Evolutionary conservation across 805 yeast species (phyloP).

Genomic region (Nakazawaea molendinolei): DNA sequence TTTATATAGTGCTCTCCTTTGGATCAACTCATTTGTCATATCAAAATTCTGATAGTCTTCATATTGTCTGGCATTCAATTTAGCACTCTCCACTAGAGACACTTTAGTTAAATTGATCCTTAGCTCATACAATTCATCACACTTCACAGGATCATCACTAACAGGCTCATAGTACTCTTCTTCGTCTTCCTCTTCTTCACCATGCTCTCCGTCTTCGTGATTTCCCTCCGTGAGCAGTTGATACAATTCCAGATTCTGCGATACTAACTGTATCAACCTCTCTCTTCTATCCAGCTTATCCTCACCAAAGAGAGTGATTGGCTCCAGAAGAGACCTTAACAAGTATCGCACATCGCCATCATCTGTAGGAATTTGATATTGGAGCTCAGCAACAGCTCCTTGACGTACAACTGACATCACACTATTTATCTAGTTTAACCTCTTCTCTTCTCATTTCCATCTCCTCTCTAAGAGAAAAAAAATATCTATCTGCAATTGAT

Average conservation of each 20-base stretch:
- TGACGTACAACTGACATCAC: neutral
- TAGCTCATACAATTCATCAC: slow-evolving; percentile 40
- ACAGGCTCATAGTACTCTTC: slow-evolving; percentile 26
- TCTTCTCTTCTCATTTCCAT: neutral
- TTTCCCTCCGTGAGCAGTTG: slow-evolving; percentile 1
- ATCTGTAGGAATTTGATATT: slow-evolving; percentile 45
- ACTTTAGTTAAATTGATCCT: slow-evolving; percentile 44
- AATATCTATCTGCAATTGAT: too few relatives aligned
- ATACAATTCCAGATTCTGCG: slow-evolving; percentile 24
- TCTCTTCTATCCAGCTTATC: slow-evolving; percentile 53
- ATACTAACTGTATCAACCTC: slow-evolving; percentile 43
- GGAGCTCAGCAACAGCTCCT: too few relatives aligned
- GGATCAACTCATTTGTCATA: slow-evolving; percentile 34
- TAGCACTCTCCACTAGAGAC: slow-evolving; percentile 41
- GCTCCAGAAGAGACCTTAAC: slow-evolving; percentile 47
- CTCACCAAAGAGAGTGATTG: slow-evolving; percentile 53
- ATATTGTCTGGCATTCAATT: slow-evolving; percentile 32
- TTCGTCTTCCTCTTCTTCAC: slow-evolving; percentile 19
- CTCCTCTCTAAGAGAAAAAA: too few relatives aligned
- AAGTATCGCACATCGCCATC: slow-evolving; percentile 54
- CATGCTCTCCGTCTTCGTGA: slow-evolving; percentile 11
- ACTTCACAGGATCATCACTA: slow-evolving; percentile 63
- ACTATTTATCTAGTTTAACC: neutral
- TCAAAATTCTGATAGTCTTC: slow-evolving; percentile 25
- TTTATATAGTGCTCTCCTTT: slow-evolving; percentile 36